These are phyloP conservation scores for Kazachstania bromeliacearum DNA, from an alignment of 805 yeast species.

Conservation along the genomic window DNA sequence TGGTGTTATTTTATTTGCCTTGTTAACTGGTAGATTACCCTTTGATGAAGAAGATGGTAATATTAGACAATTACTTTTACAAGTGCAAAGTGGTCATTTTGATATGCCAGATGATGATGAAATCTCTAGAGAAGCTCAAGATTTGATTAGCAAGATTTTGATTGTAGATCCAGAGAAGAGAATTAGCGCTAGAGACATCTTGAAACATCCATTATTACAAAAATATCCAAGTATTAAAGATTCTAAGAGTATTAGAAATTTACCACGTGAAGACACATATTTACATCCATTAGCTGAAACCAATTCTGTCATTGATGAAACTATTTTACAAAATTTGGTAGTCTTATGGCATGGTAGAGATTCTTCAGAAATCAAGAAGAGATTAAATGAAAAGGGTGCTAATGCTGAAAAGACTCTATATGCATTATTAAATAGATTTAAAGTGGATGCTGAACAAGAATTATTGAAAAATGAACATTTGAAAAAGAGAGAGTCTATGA, in stretches of 20 bases:
- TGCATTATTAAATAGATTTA: conserved; percentile 61
- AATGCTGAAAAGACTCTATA: conserved; percentile 77
- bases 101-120: conserved; percentile 70
- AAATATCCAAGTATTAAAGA: conserved; percentile 47
- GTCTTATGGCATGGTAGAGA: conserved; percentile 76
- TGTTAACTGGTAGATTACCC: conserved; percentile 90
- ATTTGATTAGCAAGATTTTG: conserved; percentile 71
- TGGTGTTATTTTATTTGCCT: conserved; percentile 89
- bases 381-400: conserved; percentile 45
- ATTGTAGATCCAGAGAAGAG: conserved; percentile 73
- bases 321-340: conserved; percentile 64
- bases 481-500: conserved; percentile 32
- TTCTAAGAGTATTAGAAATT: conserved; percentile 28
- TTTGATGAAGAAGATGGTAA: conserved; percentile 83
- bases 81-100: conserved; percentile 85
- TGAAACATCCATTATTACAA: conserved; percentile 69
- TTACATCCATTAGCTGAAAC: conserved; percentile 31
- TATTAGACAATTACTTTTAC: conserved; percentile 73
- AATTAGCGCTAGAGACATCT: conserved; percentile 67
- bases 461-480: conserved; percentile 27
- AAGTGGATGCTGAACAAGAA: conserved; percentile 42
- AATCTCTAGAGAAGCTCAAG: conserved; percentile 76
- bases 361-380: conserved; percentile 40
- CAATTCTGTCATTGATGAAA: conserved; percentile 49
- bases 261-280: conserved; percentile 33